These are phyloP conservation scores for Cyanodermella asteris DNA, from an alignment of 2,329 filamentous ascomycete species.

Conservation along the genomic window DNA sequence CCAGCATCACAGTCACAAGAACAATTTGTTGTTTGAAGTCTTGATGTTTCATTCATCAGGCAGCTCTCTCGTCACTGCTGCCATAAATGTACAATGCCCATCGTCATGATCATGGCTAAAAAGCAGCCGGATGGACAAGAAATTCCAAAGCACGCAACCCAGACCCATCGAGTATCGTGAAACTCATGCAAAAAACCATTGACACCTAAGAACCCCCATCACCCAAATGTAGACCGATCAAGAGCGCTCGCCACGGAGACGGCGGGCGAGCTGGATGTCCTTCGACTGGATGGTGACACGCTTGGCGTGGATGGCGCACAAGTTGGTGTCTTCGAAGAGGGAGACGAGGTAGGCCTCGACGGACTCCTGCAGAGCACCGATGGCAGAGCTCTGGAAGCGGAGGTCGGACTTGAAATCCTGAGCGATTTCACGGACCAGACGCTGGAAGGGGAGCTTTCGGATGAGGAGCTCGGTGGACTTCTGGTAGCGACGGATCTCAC, in stretches of 20 bases:
- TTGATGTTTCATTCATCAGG: too few relatives aligned
- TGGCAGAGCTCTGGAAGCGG: slow-evolving; percentile 95
- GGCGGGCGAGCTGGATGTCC: slow-evolving; percentile 90
- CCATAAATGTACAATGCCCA: too few relatives aligned
- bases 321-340: slow-evolving; percentile 82
- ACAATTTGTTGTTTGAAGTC: too few relatives aligned
- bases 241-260: slow-evolving; percentile 84
- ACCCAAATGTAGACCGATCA: slow-evolving; percentile 21
- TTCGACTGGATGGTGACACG: slow-evolving; percentile 32
- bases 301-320: slow-evolving; percentile 15
- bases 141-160: slow-evolving; percentile 1
- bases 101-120: too few relatives aligned
- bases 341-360: slow-evolving; percentile 98
- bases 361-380: slow-evolving; percentile 92
- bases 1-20: too few relatives aligned
- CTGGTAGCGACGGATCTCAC: slow-evolving; percentile 97
- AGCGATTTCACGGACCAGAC: slow-evolving; percentile 89
- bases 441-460: slow-evolving; percentile 93
- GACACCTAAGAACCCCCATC: neutral
- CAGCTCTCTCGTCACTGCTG: too few relatives aligned
- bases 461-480: slow-evolving; percentile 92
- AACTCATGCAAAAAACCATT: neutral
- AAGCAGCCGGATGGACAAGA: too few relatives aligned
- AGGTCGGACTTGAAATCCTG: slow-evolving; percentile 90
- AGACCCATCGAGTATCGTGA: neutral